Conservation (phyloP, 2,329 filamentous ascomycete genomes). For the Diplodia seriata region DNA sequence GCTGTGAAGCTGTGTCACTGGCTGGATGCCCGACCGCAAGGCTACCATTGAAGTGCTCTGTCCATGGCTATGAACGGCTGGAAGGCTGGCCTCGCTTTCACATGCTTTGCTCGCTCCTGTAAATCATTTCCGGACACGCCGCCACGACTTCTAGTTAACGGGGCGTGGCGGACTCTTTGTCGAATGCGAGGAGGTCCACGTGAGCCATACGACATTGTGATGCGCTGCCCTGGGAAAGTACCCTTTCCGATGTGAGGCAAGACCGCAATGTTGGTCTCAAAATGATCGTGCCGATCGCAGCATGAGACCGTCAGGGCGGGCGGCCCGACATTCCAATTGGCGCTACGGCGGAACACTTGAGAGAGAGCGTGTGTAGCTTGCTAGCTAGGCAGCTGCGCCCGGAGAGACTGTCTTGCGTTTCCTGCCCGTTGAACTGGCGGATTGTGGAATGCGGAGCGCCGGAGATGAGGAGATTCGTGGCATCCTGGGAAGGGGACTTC, state of each 20-base stretch:
- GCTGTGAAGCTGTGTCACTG: not conserved
- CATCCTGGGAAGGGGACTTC: not conserved
- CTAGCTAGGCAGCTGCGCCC: not conserved
- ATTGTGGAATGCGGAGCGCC: not conserved
- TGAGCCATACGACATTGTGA: not conserved
- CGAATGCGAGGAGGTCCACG: not conserved
- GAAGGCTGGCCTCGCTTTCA: conserved; percentile 6
- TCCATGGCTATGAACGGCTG: not conserved
- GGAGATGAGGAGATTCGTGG: conserved; percentile 15
- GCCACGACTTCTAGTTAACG: not conserved
- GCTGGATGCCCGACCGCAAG: not conserved
- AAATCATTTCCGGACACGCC: not conserved
- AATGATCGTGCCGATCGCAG: too few species aligned
- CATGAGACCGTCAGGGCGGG: not conserved
- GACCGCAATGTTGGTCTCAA: not conserved
- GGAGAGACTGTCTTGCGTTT: too few species aligned
- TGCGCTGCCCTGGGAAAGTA: not conserved
- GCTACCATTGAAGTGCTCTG: conserved; percentile 8
- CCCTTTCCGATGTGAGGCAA: too few species aligned
- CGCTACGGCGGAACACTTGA: too few species aligned
- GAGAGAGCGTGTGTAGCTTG: too few species aligned
- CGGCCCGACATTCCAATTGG: not conserved
- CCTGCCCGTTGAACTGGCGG: too few species aligned
- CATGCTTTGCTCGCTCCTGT: not conserved
- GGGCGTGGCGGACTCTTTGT: too few species aligned